phyloP scores from a whole-genome alignment of 208 protist species.

The Giardia muris region DNA sequence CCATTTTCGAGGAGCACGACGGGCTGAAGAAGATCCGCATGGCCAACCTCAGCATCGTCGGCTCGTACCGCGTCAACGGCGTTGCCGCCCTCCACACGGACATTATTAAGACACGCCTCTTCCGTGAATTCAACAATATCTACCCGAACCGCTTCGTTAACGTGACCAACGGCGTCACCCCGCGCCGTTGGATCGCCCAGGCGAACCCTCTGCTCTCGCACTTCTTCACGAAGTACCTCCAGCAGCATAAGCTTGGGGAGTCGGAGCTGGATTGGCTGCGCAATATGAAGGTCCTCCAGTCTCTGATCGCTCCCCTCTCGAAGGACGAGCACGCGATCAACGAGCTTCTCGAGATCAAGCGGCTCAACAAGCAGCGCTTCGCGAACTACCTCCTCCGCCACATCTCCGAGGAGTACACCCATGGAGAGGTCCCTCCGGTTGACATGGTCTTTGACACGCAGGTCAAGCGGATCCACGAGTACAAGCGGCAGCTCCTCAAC shows the following conservation, averaged over 20 bases:
- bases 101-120: constrained; percentile 52
- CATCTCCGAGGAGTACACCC: background rate
- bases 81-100: constrained; percentile 61
- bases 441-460: constrained; percentile 55
- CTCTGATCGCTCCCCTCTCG: constrained; percentile 38
- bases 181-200: constrained; percentile 58
- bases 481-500: constrained; percentile 68
- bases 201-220: constrained; percentile 51
- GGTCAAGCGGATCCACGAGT: constrained; percentile 71
- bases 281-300: constrained; percentile 47
- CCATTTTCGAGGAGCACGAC: constrained; percentile 59
- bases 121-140: constrained; percentile 55
- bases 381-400: constrained; percentile 48
- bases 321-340: constrained; percentile 39
- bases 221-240: constrained; percentile 50
- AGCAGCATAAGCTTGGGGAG: constrained; percentile 21
- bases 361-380: constrained; percentile 50
- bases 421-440: constrained; percentile 45
- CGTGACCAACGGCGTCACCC: constrained; percentile 67
- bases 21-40: constrained; percentile 40
- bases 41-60: constrained; percentile 56
- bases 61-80: constrained; percentile 59
- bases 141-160: constrained; percentile 60
- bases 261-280: constrained; percentile 45
- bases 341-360: constrained; percentile 31